Evolutionary conservation across 2,329 filamentous ascomycete species (phyloP).

Genomic region (Colletotrichum truncatum): DNA sequence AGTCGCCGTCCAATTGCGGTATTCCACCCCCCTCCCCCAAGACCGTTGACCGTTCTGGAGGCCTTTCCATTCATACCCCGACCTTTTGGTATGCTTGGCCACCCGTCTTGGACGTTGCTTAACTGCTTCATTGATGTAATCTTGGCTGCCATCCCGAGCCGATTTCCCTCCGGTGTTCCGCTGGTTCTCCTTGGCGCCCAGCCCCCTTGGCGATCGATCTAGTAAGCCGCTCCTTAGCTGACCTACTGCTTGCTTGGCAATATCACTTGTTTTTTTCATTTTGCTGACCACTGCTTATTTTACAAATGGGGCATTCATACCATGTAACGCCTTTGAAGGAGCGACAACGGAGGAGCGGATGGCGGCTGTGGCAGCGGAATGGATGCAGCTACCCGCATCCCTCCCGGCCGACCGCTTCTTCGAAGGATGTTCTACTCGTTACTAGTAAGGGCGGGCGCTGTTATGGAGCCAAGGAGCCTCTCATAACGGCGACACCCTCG

Average conservation of each 20-base stretch:
- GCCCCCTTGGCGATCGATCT: conserved; percentile 26
- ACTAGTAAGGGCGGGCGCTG: no score
- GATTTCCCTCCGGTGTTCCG: neutral
- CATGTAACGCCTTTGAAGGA: neutral
- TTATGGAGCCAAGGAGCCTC: no score
- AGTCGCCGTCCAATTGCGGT: neutral
- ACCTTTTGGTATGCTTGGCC: conserved; percentile 23
- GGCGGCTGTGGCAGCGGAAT: neutral
- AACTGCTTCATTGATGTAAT: neutral
- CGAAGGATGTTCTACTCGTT: neutral
- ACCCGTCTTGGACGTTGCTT: conserved; percentile 25
- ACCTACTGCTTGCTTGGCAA: neutral
- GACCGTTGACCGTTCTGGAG: neutral
- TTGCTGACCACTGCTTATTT: neutral
- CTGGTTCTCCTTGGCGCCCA: conserved; percentile 18
- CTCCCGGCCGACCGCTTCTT: neutral
- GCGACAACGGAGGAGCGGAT: neutral
- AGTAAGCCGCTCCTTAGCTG: neutral
- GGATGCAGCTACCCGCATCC: conserved; percentile 4
- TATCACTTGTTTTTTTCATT: no score
- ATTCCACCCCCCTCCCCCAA: neutral
- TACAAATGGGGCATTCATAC: neutral
- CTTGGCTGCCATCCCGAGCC: conserved; percentile 13
- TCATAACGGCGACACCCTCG: neutral
- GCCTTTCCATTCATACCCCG: conserved; percentile 5